Evolutionary conservation across 1,139 yeast genomes (phyloP).

Genomic region (Geotrichum bryndzae): DNA sequence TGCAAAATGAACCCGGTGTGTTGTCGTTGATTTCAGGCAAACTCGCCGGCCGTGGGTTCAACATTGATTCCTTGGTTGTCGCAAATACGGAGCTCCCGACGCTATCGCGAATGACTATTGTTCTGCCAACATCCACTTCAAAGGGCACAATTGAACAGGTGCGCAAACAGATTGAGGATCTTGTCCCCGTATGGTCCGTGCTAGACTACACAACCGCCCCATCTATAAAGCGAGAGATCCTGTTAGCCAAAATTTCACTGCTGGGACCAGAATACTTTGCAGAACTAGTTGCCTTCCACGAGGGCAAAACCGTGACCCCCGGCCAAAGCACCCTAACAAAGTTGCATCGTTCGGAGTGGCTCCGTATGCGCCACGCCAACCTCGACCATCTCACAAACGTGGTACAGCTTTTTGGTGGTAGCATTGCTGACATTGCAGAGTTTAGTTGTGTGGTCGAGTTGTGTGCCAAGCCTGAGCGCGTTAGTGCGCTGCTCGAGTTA

Average conservation of each 20-base stretch:
- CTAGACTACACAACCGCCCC: slow-evolving; percentile 88
- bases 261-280: slow-evolving; percentile 97
- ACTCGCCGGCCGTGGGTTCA: slow-evolving; percentile 95
- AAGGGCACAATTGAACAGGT: slow-evolving; percentile 97
- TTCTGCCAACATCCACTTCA: slow-evolving; percentile 65
- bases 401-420: slow-evolving; percentile 86
- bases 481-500: slow-evolving; percentile 76
- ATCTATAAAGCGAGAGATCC: slow-evolving; percentile 81
- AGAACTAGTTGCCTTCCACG: slow-evolving; percentile 53
- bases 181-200: slow-evolving; percentile 97
- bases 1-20: slow-evolving; percentile 98
- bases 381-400: slow-evolving; percentile 76
- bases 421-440: slow-evolving; percentile 83
- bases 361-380: slow-evolving; percentile 88
- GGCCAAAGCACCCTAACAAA: slow-evolving; percentile 57
- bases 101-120: slow-evolving; percentile 93
- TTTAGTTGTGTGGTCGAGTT: slow-evolving; percentile 91
- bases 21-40: slow-evolving; percentile 89
- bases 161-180: slow-evolving; percentile 91
- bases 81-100: slow-evolving; percentile 95
- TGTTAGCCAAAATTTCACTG: slow-evolving; percentile 83
- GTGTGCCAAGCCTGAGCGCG: slow-evolving; percentile 86
- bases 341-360: slow-evolving; percentile 60
- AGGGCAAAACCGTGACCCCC: slow-evolving; percentile 29
- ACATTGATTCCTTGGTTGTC: slow-evolving; percentile 93